Evolutionary conservation across 106 monocot species (phyloP).

Genomic region (Dioscorea dumetorum): DNA sequence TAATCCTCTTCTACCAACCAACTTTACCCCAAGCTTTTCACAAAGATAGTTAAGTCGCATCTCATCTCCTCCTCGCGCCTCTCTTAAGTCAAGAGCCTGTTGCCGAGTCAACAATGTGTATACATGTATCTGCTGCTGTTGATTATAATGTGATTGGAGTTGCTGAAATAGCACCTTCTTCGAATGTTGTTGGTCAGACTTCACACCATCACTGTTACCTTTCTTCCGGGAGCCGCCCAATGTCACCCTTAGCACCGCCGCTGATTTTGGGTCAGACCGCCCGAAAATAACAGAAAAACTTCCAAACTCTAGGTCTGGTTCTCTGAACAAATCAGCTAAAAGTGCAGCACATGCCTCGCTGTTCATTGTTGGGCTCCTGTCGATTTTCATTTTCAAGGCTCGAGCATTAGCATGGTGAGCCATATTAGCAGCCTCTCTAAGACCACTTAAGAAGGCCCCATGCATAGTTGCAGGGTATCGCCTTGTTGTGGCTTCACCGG

Average conservation of each 20-base stretch:
- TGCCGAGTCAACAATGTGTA: conserved; percentile 68
- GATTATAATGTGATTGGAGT: conserved; percentile 79
- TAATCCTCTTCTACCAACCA: conserved; percentile 80
- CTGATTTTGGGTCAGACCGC: conserved; percentile 62
- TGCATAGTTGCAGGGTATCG: conserved; percentile 99
- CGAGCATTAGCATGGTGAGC: conserved; percentile 72
- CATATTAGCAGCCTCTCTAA: conserved; percentile 89
- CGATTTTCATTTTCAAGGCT: conserved; percentile 46
- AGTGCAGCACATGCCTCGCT: conserved; percentile 69
- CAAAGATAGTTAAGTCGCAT: conserved; percentile 75
- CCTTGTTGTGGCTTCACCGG: conserved; percentile 89
- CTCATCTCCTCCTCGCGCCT: conserved; percentile 97
- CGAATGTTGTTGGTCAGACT: conserved; percentile 46
- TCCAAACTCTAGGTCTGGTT: conserved; percentile 96
- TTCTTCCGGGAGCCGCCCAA: conserved; percentile 67
- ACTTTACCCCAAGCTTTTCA: conserved; percentile 84
- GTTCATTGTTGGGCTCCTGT: conserved; percentile 67
- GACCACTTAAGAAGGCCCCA: conserved; percentile 92
- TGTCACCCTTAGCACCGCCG: conserved; percentile 64
- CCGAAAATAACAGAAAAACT: conserved; percentile 86
- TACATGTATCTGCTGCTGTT: conserved; percentile 77
- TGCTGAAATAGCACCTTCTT: conserved; percentile 81
- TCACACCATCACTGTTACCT: conserved; percentile 25
- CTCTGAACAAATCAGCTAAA: conserved; percentile 84
- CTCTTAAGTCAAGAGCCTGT: conserved; percentile 84